Base-by-base conservation (phyloP, 2,329 filamentous ascomycete genomes). In the Fusarium sp. region DNA sequence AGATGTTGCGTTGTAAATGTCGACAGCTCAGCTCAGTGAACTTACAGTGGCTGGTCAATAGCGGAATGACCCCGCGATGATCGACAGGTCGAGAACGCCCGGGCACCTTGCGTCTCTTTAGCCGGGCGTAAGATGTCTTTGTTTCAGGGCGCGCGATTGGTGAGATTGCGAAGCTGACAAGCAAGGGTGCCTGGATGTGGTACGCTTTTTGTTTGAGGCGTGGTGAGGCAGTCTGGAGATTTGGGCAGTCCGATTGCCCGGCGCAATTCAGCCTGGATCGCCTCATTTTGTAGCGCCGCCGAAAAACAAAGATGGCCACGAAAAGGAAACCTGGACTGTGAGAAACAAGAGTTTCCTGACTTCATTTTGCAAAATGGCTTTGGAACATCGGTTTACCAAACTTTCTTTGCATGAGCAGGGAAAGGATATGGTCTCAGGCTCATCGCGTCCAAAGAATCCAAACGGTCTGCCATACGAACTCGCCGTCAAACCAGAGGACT, bases 81-180 rank as follows among this genome's bases (percentile, higher is more conserved):
- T 70, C 66, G 56, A 37, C 60, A 25, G 35, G 54, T 39, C 46
- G 19, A 65, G 48, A 65, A 58, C 15, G 66, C 58, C 46, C 57
- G 54, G 27, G 60, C 60, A n/a, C 10, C 42, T 5, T 6, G 12
- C 37, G 19, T 38, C 33, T 39, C 52, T 35, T 23, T 62, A 9
- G 33, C 33, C 68, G 68, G 68, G 68, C 68, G 58, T 51, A 39
- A 10, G n/a, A 18, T 37, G 49, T 10, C 33, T 63, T n/a, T 61
- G 44, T 25, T 61, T 42, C 37, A 35, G 35, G 27, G 21, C 12
- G n/a, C 21, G 15, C 31, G 14, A 70, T 69, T 69, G 64, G 65
- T 4, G n/a, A n/a, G 16, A 15, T 37, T 48, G 41, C 51, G 35
- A 44, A 57, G 52, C 35, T 68, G 41, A 38, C 10, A n/a, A 31